Conservation (phyloP, 805 yeast genomes). For the Suhomyces pyralidae region DNA sequence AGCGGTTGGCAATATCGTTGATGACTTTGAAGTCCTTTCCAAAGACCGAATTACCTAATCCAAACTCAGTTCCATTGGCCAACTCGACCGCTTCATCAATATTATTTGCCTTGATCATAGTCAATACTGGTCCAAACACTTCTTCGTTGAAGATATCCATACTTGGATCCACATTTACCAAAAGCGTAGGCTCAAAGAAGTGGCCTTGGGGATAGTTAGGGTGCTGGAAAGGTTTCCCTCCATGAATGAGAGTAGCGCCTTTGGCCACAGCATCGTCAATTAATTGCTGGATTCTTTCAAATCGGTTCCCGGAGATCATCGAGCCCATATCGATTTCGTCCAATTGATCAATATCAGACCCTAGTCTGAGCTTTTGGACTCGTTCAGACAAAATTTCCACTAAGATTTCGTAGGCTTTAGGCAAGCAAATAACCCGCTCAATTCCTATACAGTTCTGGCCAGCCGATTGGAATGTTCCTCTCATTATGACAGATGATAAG, state of each 20-base stretch:
- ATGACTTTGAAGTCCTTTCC: conserved; percentile 60
- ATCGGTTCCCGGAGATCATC: conserved; percentile 76
- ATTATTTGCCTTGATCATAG: conserved; percentile 67
- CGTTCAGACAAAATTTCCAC: conserved; percentile 55
- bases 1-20: conserved; percentile 56
- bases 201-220: conserved; percentile 96
- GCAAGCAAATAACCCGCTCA: conserved; percentile 85
- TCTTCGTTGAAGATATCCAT: conserved; percentile 86
- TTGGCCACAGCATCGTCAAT: conserved; percentile 68
- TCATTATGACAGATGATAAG: conserved; percentile 66
- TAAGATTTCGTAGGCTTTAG: conserved; percentile 61
- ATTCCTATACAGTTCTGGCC: conserved; percentile 99
- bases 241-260: conserved; percentile 79
- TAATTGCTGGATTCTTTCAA: conserved; percentile 61
- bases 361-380: conserved; percentile 64
- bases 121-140: conserved; percentile 90
- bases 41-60: conserved; percentile 89
- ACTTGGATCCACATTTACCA: conserved; percentile 70
- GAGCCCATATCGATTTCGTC: conserved; percentile 97
- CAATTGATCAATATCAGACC: conserved; percentile 88
- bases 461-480: conserved; percentile 95
- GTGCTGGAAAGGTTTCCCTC: conserved; percentile 78
- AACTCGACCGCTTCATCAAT: conserved; percentile 68
- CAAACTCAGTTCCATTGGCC: conserved; percentile 84
- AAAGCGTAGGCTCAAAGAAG: conserved; percentile 85